phyloP scores from a whole-genome alignment of 129 eudicot species.

The Flaveria linearis region DNA sequence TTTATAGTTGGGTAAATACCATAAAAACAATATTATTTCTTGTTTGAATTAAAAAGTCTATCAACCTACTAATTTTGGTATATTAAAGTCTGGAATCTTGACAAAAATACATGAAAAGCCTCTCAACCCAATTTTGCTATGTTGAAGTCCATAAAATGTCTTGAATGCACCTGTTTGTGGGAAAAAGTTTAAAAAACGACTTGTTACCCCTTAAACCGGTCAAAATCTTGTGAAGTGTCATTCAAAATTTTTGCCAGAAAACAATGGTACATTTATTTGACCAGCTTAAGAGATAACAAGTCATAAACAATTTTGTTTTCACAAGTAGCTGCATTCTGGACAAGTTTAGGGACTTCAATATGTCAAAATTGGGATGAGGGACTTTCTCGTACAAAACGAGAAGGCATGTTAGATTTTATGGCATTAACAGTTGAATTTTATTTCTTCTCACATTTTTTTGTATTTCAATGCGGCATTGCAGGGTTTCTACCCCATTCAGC shows the following conservation, averaged over 20 bases:
- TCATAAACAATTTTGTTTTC: background rate
- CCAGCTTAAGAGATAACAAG: background rate
- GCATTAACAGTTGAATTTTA: background rate
- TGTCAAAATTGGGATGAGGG: background rate
- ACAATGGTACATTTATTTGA: background rate
- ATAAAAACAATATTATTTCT: background rate
- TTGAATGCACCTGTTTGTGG: background rate
- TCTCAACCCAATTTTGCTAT: background rate
- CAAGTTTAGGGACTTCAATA: background rate
- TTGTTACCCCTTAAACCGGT: background rate
- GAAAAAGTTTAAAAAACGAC: background rate
- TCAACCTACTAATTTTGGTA: background rate
- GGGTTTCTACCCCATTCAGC: slow-evolving; percentile 74
- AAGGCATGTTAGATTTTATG: background rate
- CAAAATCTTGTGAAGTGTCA: background rate
- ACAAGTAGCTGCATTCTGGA: background rate
- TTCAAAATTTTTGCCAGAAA: background rate
- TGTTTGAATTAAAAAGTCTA: background rate
- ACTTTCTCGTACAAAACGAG: background rate
- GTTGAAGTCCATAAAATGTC: background rate
- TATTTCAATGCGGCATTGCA: slow-evolving; percentile 27
- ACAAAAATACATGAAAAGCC: background rate
- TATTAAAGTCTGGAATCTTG: background rate
- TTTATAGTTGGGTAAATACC: background rate
- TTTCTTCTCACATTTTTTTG: background rate